Conservation (phyloP, 2,329 filamentous ascomycete genomes). For the Fusarium kyushuense region DNA sequence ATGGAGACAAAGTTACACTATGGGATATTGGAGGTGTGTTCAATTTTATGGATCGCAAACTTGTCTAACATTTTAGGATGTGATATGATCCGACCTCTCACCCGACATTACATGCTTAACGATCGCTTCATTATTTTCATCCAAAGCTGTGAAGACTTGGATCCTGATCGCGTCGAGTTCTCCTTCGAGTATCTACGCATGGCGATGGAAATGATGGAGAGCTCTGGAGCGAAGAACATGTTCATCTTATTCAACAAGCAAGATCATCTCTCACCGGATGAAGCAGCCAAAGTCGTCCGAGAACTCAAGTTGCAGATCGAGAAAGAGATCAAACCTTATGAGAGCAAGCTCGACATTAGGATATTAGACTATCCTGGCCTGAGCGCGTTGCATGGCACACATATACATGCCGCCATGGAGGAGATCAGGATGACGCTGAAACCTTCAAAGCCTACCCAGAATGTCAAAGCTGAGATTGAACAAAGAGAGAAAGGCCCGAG, state of each 20-base stretch:
- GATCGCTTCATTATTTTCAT: constrained; percentile 48
- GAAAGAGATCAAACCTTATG: constrained; percentile 26
- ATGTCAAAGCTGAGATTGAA: constrained; percentile 12
- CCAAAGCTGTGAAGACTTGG: constrained; percentile 46
- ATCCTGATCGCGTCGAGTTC: constrained; percentile 41
- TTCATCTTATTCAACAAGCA: constrained; percentile 53
- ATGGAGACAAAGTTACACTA: constrained; percentile 41
- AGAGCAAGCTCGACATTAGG: constrained; percentile 20
- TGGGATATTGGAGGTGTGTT: constrained; percentile 50
- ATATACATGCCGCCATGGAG: constrained; percentile 27
- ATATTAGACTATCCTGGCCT: constrained; percentile 46
- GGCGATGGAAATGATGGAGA: constrained; percentile 35
- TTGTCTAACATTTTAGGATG: constrained; percentile 35
- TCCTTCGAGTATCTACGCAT: constrained; percentile 47
- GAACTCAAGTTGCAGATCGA: constrained; percentile 23
- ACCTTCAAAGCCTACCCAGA: background rate
- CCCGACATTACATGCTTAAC: constrained; percentile 46
- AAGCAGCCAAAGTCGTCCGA: constrained; percentile 34
- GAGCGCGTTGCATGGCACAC: constrained; percentile 29
- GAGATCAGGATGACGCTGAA: constrained; percentile 36
- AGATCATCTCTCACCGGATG: constrained; percentile 41
- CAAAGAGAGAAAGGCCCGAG: constrained; percentile 23
- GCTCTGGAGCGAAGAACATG: constrained; percentile 40
- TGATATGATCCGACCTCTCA: constrained; percentile 47
- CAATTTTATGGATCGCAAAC: rapidly evolving